A percentile compares a stretch with the other conserved stretches of the same genome.
phyloP scores from a whole-genome alignment of 148 eudicot genomes.

The Arbutus unedo region DNA sequence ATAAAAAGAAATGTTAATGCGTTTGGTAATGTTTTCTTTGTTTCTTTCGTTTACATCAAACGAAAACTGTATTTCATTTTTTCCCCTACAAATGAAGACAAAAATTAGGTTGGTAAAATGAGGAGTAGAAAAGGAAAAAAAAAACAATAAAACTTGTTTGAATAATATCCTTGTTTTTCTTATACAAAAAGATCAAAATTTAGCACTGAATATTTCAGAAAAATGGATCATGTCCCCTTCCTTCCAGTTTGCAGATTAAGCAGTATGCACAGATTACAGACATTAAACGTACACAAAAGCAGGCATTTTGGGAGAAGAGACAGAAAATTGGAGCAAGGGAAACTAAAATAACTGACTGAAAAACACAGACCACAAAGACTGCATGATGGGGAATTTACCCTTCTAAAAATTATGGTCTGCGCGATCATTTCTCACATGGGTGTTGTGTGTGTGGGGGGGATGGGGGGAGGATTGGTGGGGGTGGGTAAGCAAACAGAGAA shows the following conservation, averaged over 20 bases:
- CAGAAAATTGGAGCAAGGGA: background rate
- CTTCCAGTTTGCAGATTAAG: background rate
- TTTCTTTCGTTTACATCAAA: background rate
- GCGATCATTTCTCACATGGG: no score
- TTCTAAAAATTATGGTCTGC: no score
- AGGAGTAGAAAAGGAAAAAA: background rate
- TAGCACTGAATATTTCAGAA: background rate
- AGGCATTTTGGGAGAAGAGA: background rate
- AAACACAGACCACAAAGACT: no score
- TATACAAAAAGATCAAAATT: background rate
- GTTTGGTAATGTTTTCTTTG: background rate
- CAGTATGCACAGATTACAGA: background rate
- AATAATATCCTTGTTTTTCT: background rate
- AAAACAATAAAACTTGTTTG: background rate
- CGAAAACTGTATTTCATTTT: background rate
- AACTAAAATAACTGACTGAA: background rate
- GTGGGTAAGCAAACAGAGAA: background rate
- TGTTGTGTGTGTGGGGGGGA: no score
- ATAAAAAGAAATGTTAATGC: background rate
- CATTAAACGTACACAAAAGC: background rate
- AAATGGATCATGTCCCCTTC: background rate
- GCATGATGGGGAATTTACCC: no score
- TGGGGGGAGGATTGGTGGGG: no score
- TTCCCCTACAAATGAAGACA: background rate
- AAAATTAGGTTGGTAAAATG: background rate